phyloP scores from a whole-genome alignment of 208 protist species.

The Naegleria fowleri region DNA sequence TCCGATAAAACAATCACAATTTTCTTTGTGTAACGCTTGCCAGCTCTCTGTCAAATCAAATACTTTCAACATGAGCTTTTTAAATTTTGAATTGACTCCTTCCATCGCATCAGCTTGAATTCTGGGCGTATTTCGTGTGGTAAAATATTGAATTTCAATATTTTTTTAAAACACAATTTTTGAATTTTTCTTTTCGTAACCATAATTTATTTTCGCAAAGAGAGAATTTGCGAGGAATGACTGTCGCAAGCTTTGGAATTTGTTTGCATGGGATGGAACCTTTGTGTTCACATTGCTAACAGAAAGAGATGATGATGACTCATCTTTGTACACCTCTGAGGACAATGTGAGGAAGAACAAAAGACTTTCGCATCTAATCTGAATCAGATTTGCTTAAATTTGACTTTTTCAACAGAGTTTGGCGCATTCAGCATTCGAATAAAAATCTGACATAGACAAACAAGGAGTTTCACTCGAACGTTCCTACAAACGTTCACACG shows the following conservation, averaged over 20 bases:
- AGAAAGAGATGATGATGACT: neutral
- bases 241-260: neutral
- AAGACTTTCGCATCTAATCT: neutral
- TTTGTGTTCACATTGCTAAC: no score
- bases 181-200: no score
- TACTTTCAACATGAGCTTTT: neutral
- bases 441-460: no score
- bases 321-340: neutral
- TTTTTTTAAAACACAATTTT: neutral
- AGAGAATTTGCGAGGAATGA: no score
- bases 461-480: no score
- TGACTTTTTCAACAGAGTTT: no score
- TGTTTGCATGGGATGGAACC: no score
- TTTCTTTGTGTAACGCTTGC: neutral
- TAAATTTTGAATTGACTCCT: neutral
- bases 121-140: no score
- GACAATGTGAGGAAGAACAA: neutral
- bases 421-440: no score
- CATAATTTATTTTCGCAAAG: no score
- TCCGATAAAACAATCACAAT: neutral
- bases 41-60: neutral
- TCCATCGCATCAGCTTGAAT: neutral
- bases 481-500: no score
- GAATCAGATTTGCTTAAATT: neutral
- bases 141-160: neutral